Evolutionary conservation across 2,329 filamentous ascomycete genomes (phyloP).

Genomic region (Arachnopeziza araneosa): DNA sequence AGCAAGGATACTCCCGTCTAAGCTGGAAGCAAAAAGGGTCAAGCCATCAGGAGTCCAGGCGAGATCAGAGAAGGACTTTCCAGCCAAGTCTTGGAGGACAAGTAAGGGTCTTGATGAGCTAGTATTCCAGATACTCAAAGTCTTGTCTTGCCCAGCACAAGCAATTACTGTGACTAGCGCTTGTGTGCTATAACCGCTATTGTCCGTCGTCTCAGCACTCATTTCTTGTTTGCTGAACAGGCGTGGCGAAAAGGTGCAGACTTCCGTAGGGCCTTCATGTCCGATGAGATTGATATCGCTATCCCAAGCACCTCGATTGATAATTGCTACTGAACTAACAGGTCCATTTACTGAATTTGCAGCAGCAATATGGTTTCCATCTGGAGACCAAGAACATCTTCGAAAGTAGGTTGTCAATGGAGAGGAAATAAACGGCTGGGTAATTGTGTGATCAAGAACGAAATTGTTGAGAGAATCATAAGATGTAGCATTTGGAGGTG

Average conservation of each 20-base stretch:
- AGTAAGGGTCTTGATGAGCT: slow-evolving; percentile 88
- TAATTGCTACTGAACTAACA: slow-evolving; percentile 93
- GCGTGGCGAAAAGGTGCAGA: slow-evolving; percentile 92
- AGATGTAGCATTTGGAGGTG: slow-evolving; percentile 82
- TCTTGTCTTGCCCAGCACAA: slow-evolving; percentile 94
- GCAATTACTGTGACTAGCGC: slow-evolving; percentile 84
- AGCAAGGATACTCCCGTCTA: slow-evolving; percentile 83
- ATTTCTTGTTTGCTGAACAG: slow-evolving; percentile 71
- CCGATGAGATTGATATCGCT: slow-evolving; percentile 96
- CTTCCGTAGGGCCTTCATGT: slow-evolving; percentile 93
- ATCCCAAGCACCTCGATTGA: slow-evolving; percentile 88
- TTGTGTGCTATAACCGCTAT: slow-evolving; percentile 42
- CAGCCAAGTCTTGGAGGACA: slow-evolving; percentile 80
- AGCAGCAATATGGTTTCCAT: slow-evolving; percentile 93
- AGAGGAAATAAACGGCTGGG: slow-evolving; percentile 79
- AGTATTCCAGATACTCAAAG: slow-evolving; percentile 95
- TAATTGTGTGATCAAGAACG: slow-evolving; percentile 86
- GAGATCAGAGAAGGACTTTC: slow-evolving; percentile 90
- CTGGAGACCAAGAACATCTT: slow-evolving; percentile 94
- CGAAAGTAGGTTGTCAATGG: slow-evolving; percentile 96
- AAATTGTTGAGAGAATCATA: slow-evolving; percentile 98
- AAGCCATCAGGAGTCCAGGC: slow-evolving; percentile 91
- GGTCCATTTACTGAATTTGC: slow-evolving; percentile 96
- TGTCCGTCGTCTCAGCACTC: slow-evolving; percentile 42
- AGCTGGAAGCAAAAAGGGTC: slow-evolving; percentile 75